Evolutionary conservation across 192 early-diverging fungal species (phyloP), one percentile per base, ranked within the genome.

Genomic region (Coemansia sp.): DNA sequence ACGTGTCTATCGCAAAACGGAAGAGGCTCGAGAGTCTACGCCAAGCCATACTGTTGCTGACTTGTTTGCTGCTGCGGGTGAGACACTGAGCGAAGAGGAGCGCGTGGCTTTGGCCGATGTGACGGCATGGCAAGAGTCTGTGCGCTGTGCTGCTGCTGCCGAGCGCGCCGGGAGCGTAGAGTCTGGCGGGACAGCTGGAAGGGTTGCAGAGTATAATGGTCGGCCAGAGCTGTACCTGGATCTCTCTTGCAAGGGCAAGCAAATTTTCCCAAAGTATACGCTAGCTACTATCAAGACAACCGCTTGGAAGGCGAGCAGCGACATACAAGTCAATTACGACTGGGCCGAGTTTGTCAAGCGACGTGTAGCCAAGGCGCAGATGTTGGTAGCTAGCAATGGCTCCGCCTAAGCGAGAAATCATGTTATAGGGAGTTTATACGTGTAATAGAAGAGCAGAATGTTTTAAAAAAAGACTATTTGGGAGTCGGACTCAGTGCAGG

Each of bases 261-360:
- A 48, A n/a, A 23, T 79, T 3, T 19, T 44, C 12, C 62, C 77
- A 12, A 70, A 62, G 19, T 38, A 53, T 31, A 85, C 85, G 12
- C 67, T 86, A 60, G 84, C 80, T 5, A 77, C 84, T 0, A 77
- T 82, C 29, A 85, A 80, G 64, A 42, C 77, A 2, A 69, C 75
- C 32, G 34, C 77, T 6, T 85, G 80, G 84, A 85, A 83, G 46
- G 68, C 80, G 3, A 80, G 73, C 66, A 71, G 69, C 57, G 83
- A 86, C 64, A 67, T 85, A 60, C 66, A 73, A 44, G 72, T 86
- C 3, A 62, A 70, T 53, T 85, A 86, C 62, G 72, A 77, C 44
- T 85, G 82, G 82, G 77, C 76, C 6, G 68, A 67, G 46, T 84
- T 84, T 79, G 66, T 84, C 19, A 75, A 67, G 58, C 59, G 48